Conservation (phyloP, 495 filamentous ascomycete species). For the Penicillium daleae region DNA sequence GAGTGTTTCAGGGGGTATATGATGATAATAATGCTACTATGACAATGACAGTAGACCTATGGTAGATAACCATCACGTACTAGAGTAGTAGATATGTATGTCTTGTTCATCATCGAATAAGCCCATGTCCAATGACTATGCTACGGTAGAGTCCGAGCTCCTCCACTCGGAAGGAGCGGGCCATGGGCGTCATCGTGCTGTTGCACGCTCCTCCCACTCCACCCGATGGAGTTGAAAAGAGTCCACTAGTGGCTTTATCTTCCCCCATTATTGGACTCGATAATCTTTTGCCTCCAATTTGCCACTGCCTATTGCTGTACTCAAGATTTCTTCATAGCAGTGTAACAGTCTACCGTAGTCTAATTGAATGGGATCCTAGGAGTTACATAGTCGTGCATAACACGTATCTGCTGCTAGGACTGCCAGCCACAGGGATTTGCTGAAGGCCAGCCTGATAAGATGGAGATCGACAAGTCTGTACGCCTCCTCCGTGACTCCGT, state of each 20-base stretch:
- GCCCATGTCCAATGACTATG: too few relatives aligned
- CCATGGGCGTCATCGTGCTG: background rate
- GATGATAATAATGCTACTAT: background rate
- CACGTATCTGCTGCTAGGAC: background rate
- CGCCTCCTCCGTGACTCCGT: too few relatives aligned
- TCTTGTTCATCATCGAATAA: too few relatives aligned
- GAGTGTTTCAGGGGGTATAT: background rate
- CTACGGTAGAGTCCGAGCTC: background rate
- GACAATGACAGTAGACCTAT: background rate
- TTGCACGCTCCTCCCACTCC: slow-evolving; percentile 1
- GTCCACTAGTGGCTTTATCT: background rate
- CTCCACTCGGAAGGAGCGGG: background rate
- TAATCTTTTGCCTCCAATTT: background rate
- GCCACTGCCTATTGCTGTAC: background rate
- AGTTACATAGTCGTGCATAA: background rate
- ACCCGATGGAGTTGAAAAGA: background rate
- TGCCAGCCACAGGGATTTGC: background rate
- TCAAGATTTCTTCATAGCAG: background rate
- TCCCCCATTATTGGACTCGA: slow-evolving; percentile 2
- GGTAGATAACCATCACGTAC: background rate
- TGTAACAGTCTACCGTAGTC: background rate
- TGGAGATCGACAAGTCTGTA: background rate
- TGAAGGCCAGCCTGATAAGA: background rate
- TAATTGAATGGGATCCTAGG: background rate
- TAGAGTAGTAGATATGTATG: background rate